Evolutionary conservation across 2,329 filamentous ascomycete genomes (phyloP).

Genomic region (Hymenoscyphus scutula): DNA sequence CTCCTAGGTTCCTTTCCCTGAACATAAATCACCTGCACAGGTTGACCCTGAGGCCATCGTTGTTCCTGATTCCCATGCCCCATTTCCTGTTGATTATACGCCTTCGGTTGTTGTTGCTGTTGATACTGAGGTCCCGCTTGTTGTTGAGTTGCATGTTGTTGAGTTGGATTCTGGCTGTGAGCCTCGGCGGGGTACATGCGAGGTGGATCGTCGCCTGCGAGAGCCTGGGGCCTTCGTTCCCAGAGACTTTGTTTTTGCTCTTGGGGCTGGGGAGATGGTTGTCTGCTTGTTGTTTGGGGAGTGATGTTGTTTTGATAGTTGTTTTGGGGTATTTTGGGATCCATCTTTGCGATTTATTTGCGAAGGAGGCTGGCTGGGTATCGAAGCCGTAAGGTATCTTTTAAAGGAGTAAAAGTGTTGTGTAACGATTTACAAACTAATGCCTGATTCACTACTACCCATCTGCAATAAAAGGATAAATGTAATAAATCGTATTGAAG

Average conservation of each 20-base stretch:
- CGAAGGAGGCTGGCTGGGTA: not conserved
- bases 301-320: not conserved
- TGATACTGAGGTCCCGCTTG: not conserved
- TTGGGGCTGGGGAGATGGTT: not conserved
- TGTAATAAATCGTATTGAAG: not conserved
- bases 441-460: not conserved
- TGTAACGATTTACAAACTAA: not conserved
- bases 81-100: not conserved
- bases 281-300: not conserved
- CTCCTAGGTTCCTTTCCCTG: not conserved
- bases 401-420: not conserved
- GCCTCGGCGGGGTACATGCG: slow-evolving; percentile 1
- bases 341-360: not conserved
- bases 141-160: not conserved
- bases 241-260: not conserved
- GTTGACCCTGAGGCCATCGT: not conserved
- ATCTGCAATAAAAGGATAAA: not conserved
- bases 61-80: not conserved
- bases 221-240: slow-evolving; percentile 5
- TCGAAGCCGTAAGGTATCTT: not conserved
- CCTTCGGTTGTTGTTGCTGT: not conserved
- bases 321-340: slow-evolving; percentile 1
- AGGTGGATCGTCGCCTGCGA: not conserved
- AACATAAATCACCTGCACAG: not conserved
- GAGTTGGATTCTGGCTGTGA: not conserved